A percentile compares a stretch with the other conserved stretches of the same genome.
Conservation (phyloP, 495 filamentous ascomycete species). For the Lineolata rhizophorae region DNA sequence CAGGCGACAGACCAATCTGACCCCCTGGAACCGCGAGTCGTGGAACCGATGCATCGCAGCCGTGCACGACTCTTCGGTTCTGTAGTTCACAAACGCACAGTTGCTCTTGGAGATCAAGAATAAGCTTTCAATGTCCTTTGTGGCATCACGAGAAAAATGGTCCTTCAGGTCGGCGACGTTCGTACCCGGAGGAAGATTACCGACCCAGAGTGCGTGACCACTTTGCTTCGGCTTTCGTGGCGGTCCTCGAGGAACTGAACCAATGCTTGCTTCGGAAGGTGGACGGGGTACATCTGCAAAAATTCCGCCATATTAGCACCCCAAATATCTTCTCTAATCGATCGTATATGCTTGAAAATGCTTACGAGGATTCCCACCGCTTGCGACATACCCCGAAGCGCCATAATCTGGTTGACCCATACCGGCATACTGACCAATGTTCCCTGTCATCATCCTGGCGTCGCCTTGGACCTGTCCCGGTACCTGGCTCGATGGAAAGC, state of each 20-base stretch:
- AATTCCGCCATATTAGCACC: too few relatives aligned
- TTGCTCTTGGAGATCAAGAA: slow-evolving; percentile 96
- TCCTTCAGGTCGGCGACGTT: slow-evolving; percentile 65
- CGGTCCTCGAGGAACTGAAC: slow-evolving; percentile 53
- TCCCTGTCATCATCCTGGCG: too few relatives aligned
- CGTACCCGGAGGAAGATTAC: slow-evolving; percentile 72
- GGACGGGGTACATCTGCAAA: slow-evolving; percentile 1
- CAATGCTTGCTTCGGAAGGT: slow-evolving; percentile 3
- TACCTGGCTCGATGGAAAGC: too few relatives aligned
- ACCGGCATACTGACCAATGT: too few relatives aligned
- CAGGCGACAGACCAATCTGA: slow-evolving; percentile 77
- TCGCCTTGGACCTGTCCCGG: too few relatives aligned
- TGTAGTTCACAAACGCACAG: slow-evolving; percentile 94
- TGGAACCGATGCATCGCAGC: slow-evolving; percentile 71
- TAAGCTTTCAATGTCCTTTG: slow-evolving; percentile 61
- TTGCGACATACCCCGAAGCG: too few relatives aligned
- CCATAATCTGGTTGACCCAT: too few relatives aligned
- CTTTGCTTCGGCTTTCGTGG: slow-evolving; percentile 83
- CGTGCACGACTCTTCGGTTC: slow-evolving; percentile 52
- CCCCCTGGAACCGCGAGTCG: slow-evolving; percentile 73
- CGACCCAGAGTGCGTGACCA: slow-evolving; percentile 90
- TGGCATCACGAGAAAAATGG: slow-evolving; percentile 69
- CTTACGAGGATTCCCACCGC: too few relatives aligned
- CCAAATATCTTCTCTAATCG: too few relatives aligned
- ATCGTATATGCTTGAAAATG: too few relatives aligned